These are phyloP conservation scores for Kluyveromyces nonfermentans DNA, from an alignment of 805 yeast species.

Conservation along the genomic window DNA sequence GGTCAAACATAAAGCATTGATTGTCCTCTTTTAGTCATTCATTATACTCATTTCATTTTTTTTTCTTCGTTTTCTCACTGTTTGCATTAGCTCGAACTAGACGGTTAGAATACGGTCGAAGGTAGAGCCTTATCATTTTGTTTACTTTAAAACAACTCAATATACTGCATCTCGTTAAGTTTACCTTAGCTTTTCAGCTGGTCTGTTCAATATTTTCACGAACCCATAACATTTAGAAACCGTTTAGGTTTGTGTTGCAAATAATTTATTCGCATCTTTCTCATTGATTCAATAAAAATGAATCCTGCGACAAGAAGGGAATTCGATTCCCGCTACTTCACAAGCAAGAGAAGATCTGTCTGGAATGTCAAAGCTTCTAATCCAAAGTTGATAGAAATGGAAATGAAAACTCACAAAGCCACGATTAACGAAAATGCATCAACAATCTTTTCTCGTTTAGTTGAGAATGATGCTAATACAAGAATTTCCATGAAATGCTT, in stretches of 20 bases:
- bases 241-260: not conserved
- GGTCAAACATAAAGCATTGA: not conserved
- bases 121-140: not conserved
- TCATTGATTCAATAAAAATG: not conserved
- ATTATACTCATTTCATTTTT: not conserved
- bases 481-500: constrained; percentile 24
- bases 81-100: not conserved
- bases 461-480: constrained; percentile 26
- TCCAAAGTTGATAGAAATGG: constrained; percentile 37
- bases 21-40: not conserved
- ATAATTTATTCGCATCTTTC: not conserved
- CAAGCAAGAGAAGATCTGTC: constrained; percentile 6
- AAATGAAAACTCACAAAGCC: constrained; percentile 36
- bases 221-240: not conserved
- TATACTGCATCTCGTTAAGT: not conserved
- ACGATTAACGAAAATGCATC: constrained; percentile 37
- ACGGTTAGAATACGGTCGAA: not conserved
- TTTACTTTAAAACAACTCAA: not conserved
- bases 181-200: constrained; percentile 1
- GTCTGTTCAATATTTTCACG: not conserved
- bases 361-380: constrained; percentile 28
- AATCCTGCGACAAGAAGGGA: not conserved
- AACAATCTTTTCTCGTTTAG: constrained; percentile 32
- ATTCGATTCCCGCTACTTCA: constrained; percentile 3
- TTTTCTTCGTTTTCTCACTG: not conserved